Base-by-base conservation (phyloP, 352 stramenopile species). In the Pythium dissimile region DNA sequence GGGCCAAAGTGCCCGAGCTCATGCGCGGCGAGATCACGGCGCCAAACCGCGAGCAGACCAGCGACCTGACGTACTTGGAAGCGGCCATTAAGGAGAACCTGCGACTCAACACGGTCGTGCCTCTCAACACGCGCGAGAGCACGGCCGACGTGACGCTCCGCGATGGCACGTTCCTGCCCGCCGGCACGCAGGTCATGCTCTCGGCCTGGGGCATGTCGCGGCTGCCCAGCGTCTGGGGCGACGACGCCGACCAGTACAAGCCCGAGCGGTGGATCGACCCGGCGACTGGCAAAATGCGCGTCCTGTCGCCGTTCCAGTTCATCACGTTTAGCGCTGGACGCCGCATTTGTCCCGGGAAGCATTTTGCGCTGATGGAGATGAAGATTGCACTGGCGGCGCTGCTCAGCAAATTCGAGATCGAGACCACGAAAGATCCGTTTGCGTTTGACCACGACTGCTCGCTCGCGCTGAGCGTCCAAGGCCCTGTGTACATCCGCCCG, bases 181-280 rank as follows among this genome's bases (percentile, higher is more conserved):
- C 67, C 3, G 76, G 81, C 28, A 84, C 68, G 20, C 70, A 65
- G 1, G 77, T 89, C 44, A 52, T 75, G 12, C 71, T 91, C 31
- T 62, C 76, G 5, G 65, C 72, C 8, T 94, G 85, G 51, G 69
- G 32, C 47, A 45, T 55, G 47, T 55, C 47, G 34, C 47, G 47
- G 15, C 23, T 55, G 47, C 47, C 47, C 20, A 21, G 16, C 6
- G 62, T 88, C 1, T 94, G 85, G 84, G 80, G 80, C 2, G 35
- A 72, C n/a, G 83, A 94, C 43, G 79, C 79, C 6, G 37, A 47
- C 10, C 66, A 84, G 60, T 89, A 82, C 58, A 79, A 78, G 12
- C 80, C 83, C 9, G 76, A 91, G 41, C 79, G 84, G 18, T 92
- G 77, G 76, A 56, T 92, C 21, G 78, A 88, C 11, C 34, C 55